Conservation (phyloP, 2,329 filamentous ascomycete species). For the Nemania diffusa region DNA sequence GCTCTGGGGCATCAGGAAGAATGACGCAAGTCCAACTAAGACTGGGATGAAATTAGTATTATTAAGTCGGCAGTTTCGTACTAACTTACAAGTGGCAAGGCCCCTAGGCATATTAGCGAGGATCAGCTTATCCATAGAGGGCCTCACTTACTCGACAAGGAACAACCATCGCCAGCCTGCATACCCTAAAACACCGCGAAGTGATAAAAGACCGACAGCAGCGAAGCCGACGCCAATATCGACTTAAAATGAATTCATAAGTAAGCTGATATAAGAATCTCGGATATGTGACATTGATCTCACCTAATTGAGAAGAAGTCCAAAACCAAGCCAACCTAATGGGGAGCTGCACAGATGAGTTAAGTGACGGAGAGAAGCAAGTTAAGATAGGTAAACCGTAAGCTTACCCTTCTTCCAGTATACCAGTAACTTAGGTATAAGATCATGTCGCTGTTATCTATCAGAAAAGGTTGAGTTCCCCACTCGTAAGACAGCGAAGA, state of each 20-base stretch:
- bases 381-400: neutral
- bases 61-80: slow-evolving; percentile 41
- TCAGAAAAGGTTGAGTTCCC: slow-evolving; percentile 16
- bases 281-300: slow-evolving; percentile 1
- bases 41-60: slow-evolving; percentile 54
- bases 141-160: slow-evolving; percentile 49
- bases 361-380: neutral
- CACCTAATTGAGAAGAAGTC: slow-evolving; percentile 56
- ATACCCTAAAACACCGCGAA: slow-evolving; percentile 62
- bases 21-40: slow-evolving; percentile 62
- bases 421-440: slow-evolving; percentile 78
- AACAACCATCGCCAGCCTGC: slow-evolving; percentile 70
- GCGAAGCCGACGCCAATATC: slow-evolving; percentile 65
- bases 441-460: slow-evolving; percentile 53
- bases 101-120: slow-evolving; percentile 43
- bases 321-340: slow-evolving; percentile 75
- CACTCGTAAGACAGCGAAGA: slow-evolving; percentile 36
- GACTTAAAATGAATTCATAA: slow-evolving; percentile 18
- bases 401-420: slow-evolving; percentile 61
- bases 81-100: slow-evolving; percentile 48
- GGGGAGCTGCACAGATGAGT: slow-evolving; percentile 60
- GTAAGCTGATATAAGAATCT: slow-evolving; percentile 22
- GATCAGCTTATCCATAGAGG: slow-evolving; percentile 6
- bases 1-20: slow-evolving; percentile 67
- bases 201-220: slow-evolving; percentile 65